These are phyloP conservation scores for Cantharellus cinnabarinus DNA, from an alignment of 768 basidiomycete genomes.

Conservation along the genomic window DNA sequence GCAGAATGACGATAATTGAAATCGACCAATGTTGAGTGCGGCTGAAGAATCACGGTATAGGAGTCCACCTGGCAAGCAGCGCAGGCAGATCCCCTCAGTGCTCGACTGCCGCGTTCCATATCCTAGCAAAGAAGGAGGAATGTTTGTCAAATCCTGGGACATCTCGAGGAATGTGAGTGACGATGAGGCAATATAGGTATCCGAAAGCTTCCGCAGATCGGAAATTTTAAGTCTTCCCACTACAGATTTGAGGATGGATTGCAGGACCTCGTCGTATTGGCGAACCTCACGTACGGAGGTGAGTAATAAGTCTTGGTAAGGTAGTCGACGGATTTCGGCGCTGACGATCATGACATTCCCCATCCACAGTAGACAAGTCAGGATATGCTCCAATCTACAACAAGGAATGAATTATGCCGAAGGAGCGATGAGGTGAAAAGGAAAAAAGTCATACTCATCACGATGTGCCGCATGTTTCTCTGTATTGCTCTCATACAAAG, in stretches of 20 bases:
- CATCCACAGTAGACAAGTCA: constrained; percentile 48
- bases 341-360: constrained; percentile 66
- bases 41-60: background rate
- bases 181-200: constrained; percentile 58
- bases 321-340: constrained; percentile 52
- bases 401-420: background rate
- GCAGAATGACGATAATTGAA: background rate
- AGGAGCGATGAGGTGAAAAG: background rate
- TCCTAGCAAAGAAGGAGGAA: constrained; percentile 60
- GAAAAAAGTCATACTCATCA: no score
- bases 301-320: constrained; percentile 73
- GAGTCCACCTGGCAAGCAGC: background rate
- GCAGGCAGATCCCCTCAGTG: constrained; percentile 27
- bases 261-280: constrained; percentile 20
- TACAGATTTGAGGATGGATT: constrained; percentile 37
- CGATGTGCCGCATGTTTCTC: no score
- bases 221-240: constrained; percentile 46
- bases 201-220: constrained; percentile 42
- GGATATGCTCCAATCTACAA: constrained; percentile 48
- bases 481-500: no score
- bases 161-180: constrained; percentile 39
- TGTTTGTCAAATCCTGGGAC: constrained; percentile 30
- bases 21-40: background rate
- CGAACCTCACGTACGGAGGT: constrained; percentile 18
- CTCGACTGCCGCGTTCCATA: constrained; percentile 46